A percentile compares a stretch with the other conserved stretches of the same genome.
Conservation (phyloP, 2,329 filamentous ascomycete species). For the Aspergillus tubingensis region DNA sequence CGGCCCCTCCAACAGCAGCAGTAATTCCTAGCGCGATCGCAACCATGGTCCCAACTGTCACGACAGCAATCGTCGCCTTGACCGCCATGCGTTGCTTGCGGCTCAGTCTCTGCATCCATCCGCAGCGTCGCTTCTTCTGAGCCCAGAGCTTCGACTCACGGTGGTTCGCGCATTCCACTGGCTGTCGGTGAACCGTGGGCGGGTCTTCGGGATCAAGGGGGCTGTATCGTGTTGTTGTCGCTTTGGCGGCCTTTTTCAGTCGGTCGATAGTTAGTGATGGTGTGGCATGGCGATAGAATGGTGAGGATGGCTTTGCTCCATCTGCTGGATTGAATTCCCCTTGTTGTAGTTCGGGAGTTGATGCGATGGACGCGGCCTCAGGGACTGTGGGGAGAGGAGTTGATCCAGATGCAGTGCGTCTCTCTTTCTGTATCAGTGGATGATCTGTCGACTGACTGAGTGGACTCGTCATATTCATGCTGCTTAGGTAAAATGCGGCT, state of each 20-base stretch:
- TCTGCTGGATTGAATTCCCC: constrained; percentile 42
- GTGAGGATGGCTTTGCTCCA: constrained; percentile 45
- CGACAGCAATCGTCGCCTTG: constrained; percentile 44
- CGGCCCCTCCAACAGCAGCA: constrained; percentile 45
- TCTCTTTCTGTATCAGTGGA: constrained; percentile 1
- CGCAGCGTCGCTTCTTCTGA: constrained; percentile 35
- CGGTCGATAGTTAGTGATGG: constrained; percentile 30
- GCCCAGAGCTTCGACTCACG: constrained; percentile 39
- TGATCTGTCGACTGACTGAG: not conserved
- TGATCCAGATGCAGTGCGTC: not conserved
- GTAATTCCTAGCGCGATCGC: constrained; percentile 50
- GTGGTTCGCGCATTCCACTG: constrained; percentile 17
- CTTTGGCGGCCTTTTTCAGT: constrained; percentile 18
- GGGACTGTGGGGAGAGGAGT: not conserved
- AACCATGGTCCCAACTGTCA: constrained; percentile 46
- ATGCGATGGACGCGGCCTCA: constrained; percentile 1
- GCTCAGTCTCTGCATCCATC: constrained; percentile 38
- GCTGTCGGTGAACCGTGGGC: constrained; percentile 8
- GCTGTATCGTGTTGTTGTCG: not conserved
- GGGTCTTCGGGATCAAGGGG: constrained; percentile 1
- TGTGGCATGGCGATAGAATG: constrained; percentile 47
- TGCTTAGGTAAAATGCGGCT: not conserved
- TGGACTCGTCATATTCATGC: constrained; percentile 3
- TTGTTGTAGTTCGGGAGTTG: not conserved
- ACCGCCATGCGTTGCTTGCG: constrained; percentile 40